Evolutionary conservation across 2,329 filamentous ascomycete genomes (phyloP).

Genomic region (Mollisia scopiformis): DNA sequence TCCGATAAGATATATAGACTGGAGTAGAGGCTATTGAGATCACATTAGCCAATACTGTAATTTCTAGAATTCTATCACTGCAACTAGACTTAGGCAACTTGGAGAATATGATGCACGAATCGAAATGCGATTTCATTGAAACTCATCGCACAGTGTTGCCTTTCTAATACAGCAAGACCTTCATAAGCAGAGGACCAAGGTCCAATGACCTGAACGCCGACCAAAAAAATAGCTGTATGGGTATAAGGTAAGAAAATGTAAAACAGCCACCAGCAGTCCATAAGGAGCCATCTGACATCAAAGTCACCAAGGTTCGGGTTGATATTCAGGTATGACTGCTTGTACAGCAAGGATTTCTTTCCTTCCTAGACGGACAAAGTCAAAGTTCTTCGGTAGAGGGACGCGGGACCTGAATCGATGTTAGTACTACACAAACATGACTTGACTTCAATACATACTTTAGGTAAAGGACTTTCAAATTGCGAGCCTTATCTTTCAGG

Average conservation of each 20-base stretch:
- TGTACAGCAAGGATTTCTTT: conserved; percentile 41
- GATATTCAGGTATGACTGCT: conserved; percentile 26
- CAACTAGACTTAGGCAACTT: too few relatives aligned
- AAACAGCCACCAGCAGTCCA: not conserved
- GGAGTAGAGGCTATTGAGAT: too few relatives aligned
- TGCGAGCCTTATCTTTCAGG: conserved; percentile 57
- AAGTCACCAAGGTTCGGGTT: not conserved
- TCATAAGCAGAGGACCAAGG: not conserved
- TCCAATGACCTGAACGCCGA: not conserved
- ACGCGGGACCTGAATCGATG: conserved; percentile 13
- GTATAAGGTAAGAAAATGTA: not conserved
- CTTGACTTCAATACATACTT: conserved; percentile 40
- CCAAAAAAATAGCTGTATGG: not conserved
- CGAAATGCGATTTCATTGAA: too few relatives aligned
- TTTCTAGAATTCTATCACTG: too few relatives aligned
- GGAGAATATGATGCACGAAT: too few relatives aligned
- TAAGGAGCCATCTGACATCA: too few relatives aligned
- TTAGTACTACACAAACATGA: conserved; percentile 8
- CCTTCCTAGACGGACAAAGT: conserved; percentile 44
- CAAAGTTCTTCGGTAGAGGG: conserved; percentile 46
- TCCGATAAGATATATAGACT: too few relatives aligned
- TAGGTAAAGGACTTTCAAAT: conserved; percentile 49
- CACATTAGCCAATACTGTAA: too few relatives aligned
- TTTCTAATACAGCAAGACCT: not conserved
- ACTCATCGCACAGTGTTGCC: too few relatives aligned